A percentile compares a stretch with the other conserved stretches of the same genome.
phyloP scores from a whole-genome alignment of 108 stramenopile genomes.

The Nitzschia sp. region DNA sequence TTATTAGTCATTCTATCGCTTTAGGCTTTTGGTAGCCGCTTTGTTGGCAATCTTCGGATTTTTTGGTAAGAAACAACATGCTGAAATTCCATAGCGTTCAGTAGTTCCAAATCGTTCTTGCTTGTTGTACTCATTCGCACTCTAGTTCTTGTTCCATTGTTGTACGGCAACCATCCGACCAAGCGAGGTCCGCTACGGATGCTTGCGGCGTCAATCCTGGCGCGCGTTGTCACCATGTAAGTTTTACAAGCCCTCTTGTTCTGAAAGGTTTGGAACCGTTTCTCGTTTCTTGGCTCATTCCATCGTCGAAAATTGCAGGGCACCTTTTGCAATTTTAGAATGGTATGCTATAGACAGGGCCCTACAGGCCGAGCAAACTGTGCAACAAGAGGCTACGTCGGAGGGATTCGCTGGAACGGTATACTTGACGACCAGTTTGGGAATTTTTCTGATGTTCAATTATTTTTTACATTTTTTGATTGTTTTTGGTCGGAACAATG shows the following conservation, averaged over 20 bases:
- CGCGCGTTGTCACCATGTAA: constrained; percentile 2
- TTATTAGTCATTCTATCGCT: not conserved
- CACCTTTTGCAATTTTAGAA: not conserved
- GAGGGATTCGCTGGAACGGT: not conserved
- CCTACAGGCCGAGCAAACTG: not conserved
- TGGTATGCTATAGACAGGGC: not conserved
- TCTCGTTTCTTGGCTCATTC: too few relatives aligned
- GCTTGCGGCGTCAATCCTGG: constrained; percentile 1
- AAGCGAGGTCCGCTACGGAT: constrained; percentile 8
- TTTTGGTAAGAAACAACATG: constrained; percentile 1
- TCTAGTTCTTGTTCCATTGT: constrained; percentile 6
- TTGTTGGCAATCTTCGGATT: constrained; percentile 11
- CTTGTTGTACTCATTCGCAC: too few relatives aligned
- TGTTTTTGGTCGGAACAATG: not conserved
- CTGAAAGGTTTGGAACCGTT: too few relatives aligned
- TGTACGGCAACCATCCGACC: constrained; percentile 18
- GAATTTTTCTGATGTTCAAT: not conserved
- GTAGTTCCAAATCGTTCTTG: too few relatives aligned
- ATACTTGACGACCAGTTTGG: not conserved
- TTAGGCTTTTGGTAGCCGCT: constrained; percentile 9
- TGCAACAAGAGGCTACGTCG: not conserved
- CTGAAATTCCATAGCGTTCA: too few relatives aligned
- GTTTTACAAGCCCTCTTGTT: not conserved
- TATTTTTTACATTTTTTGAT: not conserved
- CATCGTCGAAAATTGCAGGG: not conserved